Evolutionary conservation across 768 basidiomycete genomes (phyloP), one percentile per base, ranked within the genome.

Genomic region (Boletus rex-veris): DNA sequence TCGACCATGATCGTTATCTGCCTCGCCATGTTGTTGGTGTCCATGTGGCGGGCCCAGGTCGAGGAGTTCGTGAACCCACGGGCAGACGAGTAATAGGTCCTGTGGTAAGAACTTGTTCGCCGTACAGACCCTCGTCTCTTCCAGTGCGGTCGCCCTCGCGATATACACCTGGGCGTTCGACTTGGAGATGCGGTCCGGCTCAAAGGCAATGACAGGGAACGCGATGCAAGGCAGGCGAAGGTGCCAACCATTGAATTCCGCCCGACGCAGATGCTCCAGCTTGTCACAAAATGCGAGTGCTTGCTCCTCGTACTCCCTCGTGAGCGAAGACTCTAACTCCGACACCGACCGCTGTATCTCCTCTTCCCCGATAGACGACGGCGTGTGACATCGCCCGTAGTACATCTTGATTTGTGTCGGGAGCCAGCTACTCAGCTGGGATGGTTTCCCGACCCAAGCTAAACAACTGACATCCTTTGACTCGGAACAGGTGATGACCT

Each of bases 41-140:
- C 11, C 24, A 36, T 38, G 26, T n/a, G 39, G 24, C 4, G 16
- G 6, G 15, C 15, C 14, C 2, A 28, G 35, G 26, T 42, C 48
- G 24, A 50, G 48, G 49, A 57, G 48, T 35, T 45, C 51, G 12
- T 48, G 53, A 35, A 52, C 40, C 57, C 59, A 59, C 11, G 58
- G 57, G 14, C 48, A 53, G 12, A 45, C 51, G 7, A 59, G 59
- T 5, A 50, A 40, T 18, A 50, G 8, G 4, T 16, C n/a, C n/a
- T 53, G 43, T 12, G 21, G 14, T 1, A 50, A 8, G n/a, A 51
- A 8, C 26, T 18, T 52, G 46, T 36, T 18, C 16, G 18, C 7
- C 10, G 50, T 48, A n/a, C 35, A 21, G 26, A 58, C 36, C 24
- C 4, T 33, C 16, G 37, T 46, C 10, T 5, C 15, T 18, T 52